Evolutionary conservation across 1,284 basidiomycete genomes (phyloP), one percentile per base, ranked within the genome.

Genomic region (Cryptococcus sp.): DNA sequence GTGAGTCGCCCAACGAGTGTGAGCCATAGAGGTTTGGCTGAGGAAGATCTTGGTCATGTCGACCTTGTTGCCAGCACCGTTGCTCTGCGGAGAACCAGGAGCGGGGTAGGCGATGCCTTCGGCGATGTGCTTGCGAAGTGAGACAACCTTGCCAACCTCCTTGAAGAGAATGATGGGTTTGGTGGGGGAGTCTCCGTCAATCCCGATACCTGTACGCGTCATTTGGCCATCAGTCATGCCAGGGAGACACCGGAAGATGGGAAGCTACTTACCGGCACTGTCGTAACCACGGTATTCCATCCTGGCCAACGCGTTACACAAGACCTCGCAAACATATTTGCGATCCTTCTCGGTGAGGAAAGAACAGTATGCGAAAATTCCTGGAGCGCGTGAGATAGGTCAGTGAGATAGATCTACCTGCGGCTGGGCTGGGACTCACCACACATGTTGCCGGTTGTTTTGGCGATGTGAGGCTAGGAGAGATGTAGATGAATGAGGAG

Each of bases 1-100:
- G 78, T 99, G 96, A n/a, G 96, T 99, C 3, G 96, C 96, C 96
- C 96, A 99, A 64, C 96, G 92, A 17, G 96, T 99, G 83, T 99
- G 96, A 25, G 95, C 96, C 80, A 99, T 98, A 52, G 92, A 93
- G 52, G 93, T 92, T 80, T 97, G 94, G 52, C 88, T 88, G 59
- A 93, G 77, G 78, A 88, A 90, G 38, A 86, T 84, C 83, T 91
- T 94, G 76, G 83, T 80, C 67, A 91, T 87, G 80, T 98, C 87
- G 70, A 94, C 76, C 62, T 76, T 80, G 37, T 64, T 56, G 52
- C 41, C 54, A 17, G 55, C 54, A 29, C 54, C 59, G 37, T 56
- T 62, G 19, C 51, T 50, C 17, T 62, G 57, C 43, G 52, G 53
- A 46, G 50, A 56, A 25, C 54, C 58, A 8, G 67, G 66, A 38